Base-by-base conservation (phyloP, 108 stramenopile genomes). In the Phaeodactylum tricornutum region DNA sequence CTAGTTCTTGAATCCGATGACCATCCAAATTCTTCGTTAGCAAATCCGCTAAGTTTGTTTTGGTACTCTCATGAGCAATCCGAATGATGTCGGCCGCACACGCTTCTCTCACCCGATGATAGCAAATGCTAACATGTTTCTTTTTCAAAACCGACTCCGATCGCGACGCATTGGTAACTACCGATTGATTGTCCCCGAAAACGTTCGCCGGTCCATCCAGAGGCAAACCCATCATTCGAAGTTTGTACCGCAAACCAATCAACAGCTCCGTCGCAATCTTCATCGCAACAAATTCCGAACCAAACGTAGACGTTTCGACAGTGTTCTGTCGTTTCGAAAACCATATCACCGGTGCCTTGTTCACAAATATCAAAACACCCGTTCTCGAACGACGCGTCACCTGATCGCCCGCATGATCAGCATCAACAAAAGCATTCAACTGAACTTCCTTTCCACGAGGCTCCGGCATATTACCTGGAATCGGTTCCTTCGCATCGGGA, bases 201-300 rank as follows among this genome's bases (percentile, higher is more conserved):
- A 71, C 30, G 21, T 41, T 34, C 0, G 56, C 12, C 8, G 73
- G 54, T 22, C 53, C 73, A 1, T 48, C 48, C n/a, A 67, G 14
- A 0, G 53, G 57, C 0, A 71, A 55, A 19, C 74, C 74, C 74
- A 75, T 71, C 74, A 75, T 75, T 23, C 69, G 27, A 1, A 75
- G 23, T 26, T 75, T 75, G 61, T 68, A 71, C 9, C 72, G 65
- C 19, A 75, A 29, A 11, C 59, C 74, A 3, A 37, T 24, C 11
- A 75, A 0, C 4, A 56, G 9, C 46, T 76, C 75, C 6, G 57
- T 36, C 0, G 44, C 63, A 26, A 37, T 27, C 34, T 55, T 65
- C 62, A 71, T 43, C 1, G 64, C 74, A 32, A 50, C 26, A 24
- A 76, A 59, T 43, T 81, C 72, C 8, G 54, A 45, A 7, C 75